Base-by-base conservation (phyloP, 2,329 filamentous ascomycete species). In the Elsinoe necatrix region DNA sequence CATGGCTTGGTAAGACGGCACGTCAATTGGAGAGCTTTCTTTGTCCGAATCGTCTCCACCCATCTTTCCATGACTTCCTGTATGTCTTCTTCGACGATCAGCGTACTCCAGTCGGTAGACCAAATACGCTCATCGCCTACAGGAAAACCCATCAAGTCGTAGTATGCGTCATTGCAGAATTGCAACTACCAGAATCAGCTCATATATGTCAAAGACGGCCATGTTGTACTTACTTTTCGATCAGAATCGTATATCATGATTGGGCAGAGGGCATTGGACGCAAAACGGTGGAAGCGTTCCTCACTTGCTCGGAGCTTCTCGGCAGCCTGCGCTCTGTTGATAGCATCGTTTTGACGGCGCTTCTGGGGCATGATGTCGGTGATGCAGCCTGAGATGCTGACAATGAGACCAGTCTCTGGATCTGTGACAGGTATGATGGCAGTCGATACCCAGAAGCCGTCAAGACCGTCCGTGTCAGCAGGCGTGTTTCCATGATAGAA, bases 151-250 rank as follows among this genome's bases (percentile, higher is more conserved):
- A 72, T 77, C 70, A 78, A 73, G 31, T 76, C 72, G 55, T 72
- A 78, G 59, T 73, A 78, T 3, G 71, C 70, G 2, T 75, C 73
- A 34, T 78, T 78, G 55, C 4, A 78, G 61, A 2, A 73, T 65
- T 7, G 73, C 73, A 41, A 74, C 73, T 0, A 70, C 67, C 8
- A 9, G 7, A 8, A n/a, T 35, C 14, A 34, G 37, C n/a, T 7
- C 9, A 11, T 11, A 20, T 3, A 9, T 1, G 16, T 11, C 4
- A 20, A 1, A 21, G 6, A 9, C 2, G 34, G 6, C n/a, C 14
- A 34, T 54, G 54, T 37, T 42, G 43, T 11, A 31, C 25, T 25
- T 21, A 57, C 54, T 47, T 45, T 31, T n/a, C 21, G 21, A 12
- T 61, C 43, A 7, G 42, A 56, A 31, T 59, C 63, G 60, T 51